phyloP scores from a whole-genome alignment of 495 filamentous ascomycete species.

The Endocarpon pusillum region DNA sequence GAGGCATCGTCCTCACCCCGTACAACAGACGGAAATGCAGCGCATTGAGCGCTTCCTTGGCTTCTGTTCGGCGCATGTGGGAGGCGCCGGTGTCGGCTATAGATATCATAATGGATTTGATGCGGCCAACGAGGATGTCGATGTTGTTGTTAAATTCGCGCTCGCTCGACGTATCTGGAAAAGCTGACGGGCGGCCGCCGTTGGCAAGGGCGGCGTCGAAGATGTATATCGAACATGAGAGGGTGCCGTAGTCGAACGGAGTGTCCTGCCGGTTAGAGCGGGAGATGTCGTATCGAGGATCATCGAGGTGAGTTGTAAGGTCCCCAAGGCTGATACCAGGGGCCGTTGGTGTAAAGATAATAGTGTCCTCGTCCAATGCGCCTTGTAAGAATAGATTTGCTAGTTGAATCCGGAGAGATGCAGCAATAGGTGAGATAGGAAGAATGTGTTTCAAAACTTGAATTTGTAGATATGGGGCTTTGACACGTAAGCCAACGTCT shows the following conservation, averaged over 20 bases:
- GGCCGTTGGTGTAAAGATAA: too few species aligned
- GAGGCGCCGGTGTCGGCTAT: conserved; percentile 63
- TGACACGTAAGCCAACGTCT: conserved; percentile 32
- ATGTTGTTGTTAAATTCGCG: conserved; percentile 48
- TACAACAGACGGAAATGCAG: conserved; percentile 54
- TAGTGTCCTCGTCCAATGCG: too few species aligned
- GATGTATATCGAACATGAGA: conserved; percentile 44
- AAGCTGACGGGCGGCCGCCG: conserved; percentile 20
- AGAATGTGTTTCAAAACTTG: conserved; percentile 43
- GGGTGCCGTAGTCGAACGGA: conserved; percentile 48
- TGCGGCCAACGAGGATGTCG: conserved; percentile 41
- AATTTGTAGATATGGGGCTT: conserved; percentile 35
- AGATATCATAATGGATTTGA: conserved; percentile 48
- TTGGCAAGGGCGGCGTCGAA: conserved; percentile 61
- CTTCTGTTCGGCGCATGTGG: conserved; percentile 51
- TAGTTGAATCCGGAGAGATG: conserved; percentile 52
- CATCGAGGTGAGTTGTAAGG: conserved; percentile 34
- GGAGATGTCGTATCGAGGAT: conserved; percentile 30
- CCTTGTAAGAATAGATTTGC: conserved; percentile 56
- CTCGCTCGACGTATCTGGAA: conserved; percentile 20
- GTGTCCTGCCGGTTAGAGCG: conserved; percentile 11
- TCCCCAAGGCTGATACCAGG: too few species aligned
- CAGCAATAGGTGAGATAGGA: conserved; percentile 31
- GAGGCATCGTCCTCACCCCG: conserved; percentile 49
- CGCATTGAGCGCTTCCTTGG: conserved; percentile 53